Conservation (phyloP, 2,329 filamentous ascomycete genomes). For the Xylaria sp. region DNA sequence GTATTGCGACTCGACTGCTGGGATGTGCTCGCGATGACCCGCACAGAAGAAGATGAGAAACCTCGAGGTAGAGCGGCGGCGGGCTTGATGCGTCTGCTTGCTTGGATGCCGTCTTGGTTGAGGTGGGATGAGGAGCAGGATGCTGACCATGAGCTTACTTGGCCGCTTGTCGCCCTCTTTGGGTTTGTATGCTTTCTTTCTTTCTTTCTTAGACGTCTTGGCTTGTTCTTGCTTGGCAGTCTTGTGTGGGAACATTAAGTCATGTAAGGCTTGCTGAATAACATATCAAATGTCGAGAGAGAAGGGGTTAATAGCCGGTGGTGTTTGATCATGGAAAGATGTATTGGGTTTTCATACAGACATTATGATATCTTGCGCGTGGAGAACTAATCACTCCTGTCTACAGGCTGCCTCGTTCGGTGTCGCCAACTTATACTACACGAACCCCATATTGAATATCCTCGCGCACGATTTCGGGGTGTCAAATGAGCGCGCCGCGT, state of each 20-base stretch:
- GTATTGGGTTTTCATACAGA: not conserved
- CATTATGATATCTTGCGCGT: not conserved
- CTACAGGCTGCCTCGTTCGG: constrained; percentile 69
- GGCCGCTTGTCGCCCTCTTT: constrained; percentile 46
- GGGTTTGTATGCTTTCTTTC: constrained; percentile 48
- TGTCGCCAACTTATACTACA: constrained; percentile 85
- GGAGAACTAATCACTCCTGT: not conserved
- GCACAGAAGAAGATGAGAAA: not conserved
- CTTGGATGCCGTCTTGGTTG: constrained; percentile 45
- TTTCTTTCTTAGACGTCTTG: not conserved
- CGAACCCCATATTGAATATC: constrained; percentile 80
- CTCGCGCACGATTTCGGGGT: constrained; percentile 78
- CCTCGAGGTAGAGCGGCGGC: not conserved
- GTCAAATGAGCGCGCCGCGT: constrained; percentile 72
- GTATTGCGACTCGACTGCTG: too few species aligned
- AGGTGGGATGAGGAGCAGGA: constrained; percentile 42
- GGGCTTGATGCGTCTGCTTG: constrained; percentile 24
- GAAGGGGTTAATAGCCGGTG: not conserved
- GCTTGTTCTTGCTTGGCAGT: not conserved
- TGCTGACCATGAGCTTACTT: constrained; percentile 42
- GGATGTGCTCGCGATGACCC: too few species aligned
- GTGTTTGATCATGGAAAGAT: not conserved
- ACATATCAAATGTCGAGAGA: not conserved
- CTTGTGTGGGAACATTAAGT: not conserved
- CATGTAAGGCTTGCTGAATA: not conserved